Percentiles rank a stretch among this genome's conserved stretches.
Conservation (phyloP, 495 filamentous ascomycete genomes). For the Lophiotrema nucula region DNA sequence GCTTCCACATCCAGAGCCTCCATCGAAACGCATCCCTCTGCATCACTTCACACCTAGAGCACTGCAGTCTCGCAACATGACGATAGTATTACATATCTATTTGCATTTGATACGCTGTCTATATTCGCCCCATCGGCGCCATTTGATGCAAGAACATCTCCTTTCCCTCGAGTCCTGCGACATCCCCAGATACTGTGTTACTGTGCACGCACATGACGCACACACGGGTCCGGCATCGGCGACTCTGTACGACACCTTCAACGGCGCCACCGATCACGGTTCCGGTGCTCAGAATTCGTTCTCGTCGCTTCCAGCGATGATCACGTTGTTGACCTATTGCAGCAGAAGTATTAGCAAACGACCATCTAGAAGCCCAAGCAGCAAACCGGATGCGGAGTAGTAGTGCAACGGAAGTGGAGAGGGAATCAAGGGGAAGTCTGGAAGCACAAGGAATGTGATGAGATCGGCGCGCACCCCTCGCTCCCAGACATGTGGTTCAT, state of each 20-base stretch:
- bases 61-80: no score
- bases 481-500: constrained; percentile 7
- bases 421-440: no score
- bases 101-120: not conserved
- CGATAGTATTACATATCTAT: not conserved
- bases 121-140: not conserved
- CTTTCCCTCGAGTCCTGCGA: no score
- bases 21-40: no score
- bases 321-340: constrained; percentile 78
- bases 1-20: no score
- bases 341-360: constrained; percentile 26
- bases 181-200: no score
- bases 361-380: no score
- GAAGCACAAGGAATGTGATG: constrained; percentile 1
- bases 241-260: not conserved
- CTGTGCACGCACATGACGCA: not conserved
- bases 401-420: no score
- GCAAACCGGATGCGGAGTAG: no score
- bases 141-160: no score
- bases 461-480: not conserved
- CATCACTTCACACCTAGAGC: no score
- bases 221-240: not conserved
- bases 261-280: not conserved
- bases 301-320: constrained; percentile 87
- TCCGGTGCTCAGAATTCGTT: constrained; percentile 63